Base-by-base conservation (phyloP, 768 basidiomycete genomes). In the Boletus rubroflammeus region DNA sequence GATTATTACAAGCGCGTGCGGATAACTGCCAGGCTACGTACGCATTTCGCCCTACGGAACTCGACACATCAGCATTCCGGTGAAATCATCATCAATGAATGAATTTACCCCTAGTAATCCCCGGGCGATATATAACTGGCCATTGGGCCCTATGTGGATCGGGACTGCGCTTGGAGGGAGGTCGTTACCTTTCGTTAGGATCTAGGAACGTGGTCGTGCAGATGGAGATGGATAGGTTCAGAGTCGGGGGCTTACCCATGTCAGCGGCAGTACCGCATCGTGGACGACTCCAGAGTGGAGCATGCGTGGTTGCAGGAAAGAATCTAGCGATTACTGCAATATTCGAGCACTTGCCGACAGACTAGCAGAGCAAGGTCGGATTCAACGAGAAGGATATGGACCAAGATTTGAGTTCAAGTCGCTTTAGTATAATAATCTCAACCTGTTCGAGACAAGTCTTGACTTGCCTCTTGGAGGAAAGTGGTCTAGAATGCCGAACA, bases 141-240 rank as follows among this genome's bases (percentile, higher is more conserved):
- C 59, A 21, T 43, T 3, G 2, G 51, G 43, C 15, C 54, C 57
- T 23, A n/a, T 43, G 3, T 29, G n/a, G 6, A 51, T 17, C 3
- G 65, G 59, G 29, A 60, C 60, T 32, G 65, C 63, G 17, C 47
- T 29, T 5, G 65, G 54, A 31, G 65, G 65, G 29, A 66, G 62
- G 15, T 51, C 23, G 21, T 59, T 67, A 0, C 62, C 65, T 50
- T 21, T 47, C 4, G 60, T 54, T 46, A 46, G 54, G 28, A 34
- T 56, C 60, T 66, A 23, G 28, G 35, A 29, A 41, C 6, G 9
- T n/a, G 5, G 28, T 48, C 36, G 17, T 28, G 19, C 6, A 29
- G 17, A 29, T 13, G 47, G 26, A 21, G 8, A 15, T 29, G n/a
- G 23, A 3, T 15, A 19, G 3, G 19, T 21, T 35, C 14, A n/a